phyloP scores from a whole-genome alignment of 2,329 filamentous ascomycete species.

The Balansia obtecta region DNA sequence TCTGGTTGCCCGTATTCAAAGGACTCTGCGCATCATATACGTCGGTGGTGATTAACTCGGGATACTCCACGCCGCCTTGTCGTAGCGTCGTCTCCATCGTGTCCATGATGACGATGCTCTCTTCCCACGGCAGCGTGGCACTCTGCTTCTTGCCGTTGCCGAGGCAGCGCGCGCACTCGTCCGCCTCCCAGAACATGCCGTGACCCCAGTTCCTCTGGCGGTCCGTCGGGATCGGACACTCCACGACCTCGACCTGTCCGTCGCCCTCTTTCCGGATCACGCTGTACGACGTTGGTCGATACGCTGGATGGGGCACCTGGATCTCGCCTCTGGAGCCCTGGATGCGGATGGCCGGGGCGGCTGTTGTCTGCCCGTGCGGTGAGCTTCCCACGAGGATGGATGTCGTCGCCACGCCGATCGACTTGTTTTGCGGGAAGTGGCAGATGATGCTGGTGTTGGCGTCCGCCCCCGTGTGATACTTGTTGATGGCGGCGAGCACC shows the following conservation, averaged over 20 bases:
- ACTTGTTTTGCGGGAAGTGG: slow-evolving; percentile 56
- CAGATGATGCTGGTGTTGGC: slow-evolving; percentile 68
- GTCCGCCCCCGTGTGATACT: slow-evolving; percentile 64
- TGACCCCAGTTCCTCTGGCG: slow-evolving; percentile 45
- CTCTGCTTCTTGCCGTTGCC: slow-evolving; percentile 70
- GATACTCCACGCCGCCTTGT: slow-evolving; percentile 41
- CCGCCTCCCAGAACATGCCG: slow-evolving; percentile 84
- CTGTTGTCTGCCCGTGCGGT: slow-evolving; percentile 45
- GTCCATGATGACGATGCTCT: slow-evolving; percentile 81
- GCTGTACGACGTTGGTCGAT: slow-evolving; percentile 51
- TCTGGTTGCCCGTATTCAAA: slow-evolving; percentile 42
- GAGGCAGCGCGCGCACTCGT: slow-evolving; percentile 63
- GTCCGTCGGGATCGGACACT: slow-evolving; percentile 41
- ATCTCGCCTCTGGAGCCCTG: slow-evolving; percentile 75
- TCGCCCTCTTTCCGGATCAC: slow-evolving; percentile 43
- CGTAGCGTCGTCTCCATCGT: slow-evolving; percentile 43
- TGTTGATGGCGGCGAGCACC: slow-evolving; percentile 57
- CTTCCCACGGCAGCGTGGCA: slow-evolving; percentile 53
- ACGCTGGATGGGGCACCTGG: slow-evolving; percentile 63
- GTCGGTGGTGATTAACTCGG: slow-evolving; percentile 42
- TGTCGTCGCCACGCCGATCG: slow-evolving; percentile 62
- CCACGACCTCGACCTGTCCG: slow-evolving; percentile 35
- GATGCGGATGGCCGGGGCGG: slow-evolving; percentile 60
- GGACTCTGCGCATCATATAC: slow-evolving; percentile 47
- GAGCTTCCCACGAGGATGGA: slow-evolving; percentile 49